phyloP scores from a whole-genome alignment of 2,329 filamentous ascomycete species.

The Colletotrichum tamarilloi region DNA sequence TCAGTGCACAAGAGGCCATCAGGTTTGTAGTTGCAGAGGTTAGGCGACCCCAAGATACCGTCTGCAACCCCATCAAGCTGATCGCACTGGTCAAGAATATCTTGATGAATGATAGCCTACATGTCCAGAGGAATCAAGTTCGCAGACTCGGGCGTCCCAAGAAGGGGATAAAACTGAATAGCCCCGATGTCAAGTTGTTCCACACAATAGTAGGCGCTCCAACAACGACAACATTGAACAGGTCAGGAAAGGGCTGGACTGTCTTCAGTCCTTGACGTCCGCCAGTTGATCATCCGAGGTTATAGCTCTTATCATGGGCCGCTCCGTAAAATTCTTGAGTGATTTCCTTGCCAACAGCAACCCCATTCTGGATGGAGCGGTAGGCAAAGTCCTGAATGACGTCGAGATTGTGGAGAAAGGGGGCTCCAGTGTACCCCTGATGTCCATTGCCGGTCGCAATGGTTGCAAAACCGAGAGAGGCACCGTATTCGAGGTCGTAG shows the following conservation, averaged over 20 bases:
- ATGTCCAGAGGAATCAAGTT: constrained; percentile 39
- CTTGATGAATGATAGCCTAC: constrained; percentile 13
- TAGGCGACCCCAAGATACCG: constrained; percentile 59
- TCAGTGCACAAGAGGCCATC: constrained; percentile 51
- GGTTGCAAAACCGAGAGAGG: constrained; percentile 53
- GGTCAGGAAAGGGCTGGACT: constrained; percentile 50
- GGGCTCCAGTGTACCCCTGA: constrained; percentile 48
- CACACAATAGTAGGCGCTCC: constrained; percentile 54
- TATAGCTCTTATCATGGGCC: constrained; percentile 56
- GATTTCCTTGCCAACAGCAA: constrained; percentile 55
- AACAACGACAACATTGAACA: constrained; percentile 67
- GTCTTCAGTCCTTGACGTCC: constrained; percentile 63
- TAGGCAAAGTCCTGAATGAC: constrained; percentile 47
- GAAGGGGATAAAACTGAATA: constrained; percentile 58
- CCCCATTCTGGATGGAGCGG: constrained; percentile 39
- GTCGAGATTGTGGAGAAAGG: constrained; percentile 48
- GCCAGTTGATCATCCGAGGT: constrained; percentile 64
- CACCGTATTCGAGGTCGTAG: constrained; percentile 54
- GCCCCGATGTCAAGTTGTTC: constrained; percentile 52
- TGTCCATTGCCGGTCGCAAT: constrained; percentile 63
- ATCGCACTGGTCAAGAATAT: constrained; percentile 58
- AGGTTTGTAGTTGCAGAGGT: constrained; percentile 56
- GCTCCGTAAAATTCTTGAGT: constrained; percentile 54
- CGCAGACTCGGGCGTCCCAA: constrained; percentile 46
- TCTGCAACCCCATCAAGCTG: constrained; percentile 59